Conservation (phyloP, 257 asterid genomes). For the Nicotiana tabacum region DNA sequence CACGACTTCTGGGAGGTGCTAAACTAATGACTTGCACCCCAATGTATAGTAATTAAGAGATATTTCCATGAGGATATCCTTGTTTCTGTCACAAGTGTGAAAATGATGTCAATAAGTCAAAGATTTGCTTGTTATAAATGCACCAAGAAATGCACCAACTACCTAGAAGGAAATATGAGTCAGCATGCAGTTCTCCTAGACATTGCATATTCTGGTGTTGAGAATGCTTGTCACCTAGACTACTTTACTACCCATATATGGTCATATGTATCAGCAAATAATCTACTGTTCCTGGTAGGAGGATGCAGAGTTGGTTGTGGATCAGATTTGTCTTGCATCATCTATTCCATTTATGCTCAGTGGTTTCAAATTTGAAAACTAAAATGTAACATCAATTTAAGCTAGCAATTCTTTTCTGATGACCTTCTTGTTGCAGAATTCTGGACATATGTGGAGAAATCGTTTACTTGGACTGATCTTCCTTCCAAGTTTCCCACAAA, state of each 20-base stretch:
- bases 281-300: background rate
- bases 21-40: background rate
- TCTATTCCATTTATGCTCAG: background rate
- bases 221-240: background rate
- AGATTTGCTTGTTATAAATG: background rate
- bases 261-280: background rate
- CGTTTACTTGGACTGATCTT: slow-evolving; percentile 95
- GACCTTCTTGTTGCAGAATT: slow-evolving; percentile 53
- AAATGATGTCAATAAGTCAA: background rate
- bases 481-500: slow-evolving; percentile 98
- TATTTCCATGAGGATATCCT: background rate
- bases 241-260: background rate
- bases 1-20: background rate
- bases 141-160: background rate
- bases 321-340: background rate
- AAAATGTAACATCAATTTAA: background rate
- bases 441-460: slow-evolving; percentile 94
- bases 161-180: background rate
- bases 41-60: background rate
- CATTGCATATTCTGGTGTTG: background rate
- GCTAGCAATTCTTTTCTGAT: background rate
- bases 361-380: background rate
- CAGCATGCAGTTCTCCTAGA: slow-evolving; percentile 1
- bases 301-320: background rate
- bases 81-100: background rate